Evolutionary conservation across 495 filamentous ascomycete genomes (phyloP), one percentile per base, ranked within the genome.

Genomic region (Apodospora peruviana): DNA sequence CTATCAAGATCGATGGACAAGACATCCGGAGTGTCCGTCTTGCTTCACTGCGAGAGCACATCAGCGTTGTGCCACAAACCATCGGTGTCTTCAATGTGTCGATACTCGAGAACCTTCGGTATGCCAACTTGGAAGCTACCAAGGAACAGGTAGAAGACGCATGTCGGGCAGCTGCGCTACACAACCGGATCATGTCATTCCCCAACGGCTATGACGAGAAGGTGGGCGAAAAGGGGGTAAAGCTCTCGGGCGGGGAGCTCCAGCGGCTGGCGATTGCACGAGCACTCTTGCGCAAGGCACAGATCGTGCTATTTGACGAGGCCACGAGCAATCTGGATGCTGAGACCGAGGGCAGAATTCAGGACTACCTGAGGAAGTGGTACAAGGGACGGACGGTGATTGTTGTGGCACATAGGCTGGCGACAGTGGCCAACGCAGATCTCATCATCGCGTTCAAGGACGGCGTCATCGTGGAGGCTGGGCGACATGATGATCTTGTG

Each of bases 241-340:
- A 77, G 17, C 75, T 87, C 1, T 48, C 45, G 12, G 45, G 45
- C 2, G 45, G 45, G 1, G 81, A 87, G 51, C 80, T 79, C 40
- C 84, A 87, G 52, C 68, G 83, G 18, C 60, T 87, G 5, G 73
- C 81, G 5, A 71, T 88, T 45, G 84, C 84, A 4, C 67, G 84
- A 16, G 82, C 83, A 3, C 64, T 85, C 10, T 72, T 90, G 20
- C 78, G 84, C 38, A 71, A 88, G 44, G 84, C 88, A 0, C 71
- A 74, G 11, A 77, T 93, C 34, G 68, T 93, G 22, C 72, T 93
- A 9, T 67, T 93, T n/a, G 87, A 91, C 54, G 86, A 91, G 57
- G 82, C 85, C 9, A 89, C 86, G 0, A 76, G 63, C 20, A 77
- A 80, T 1, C 57, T 88, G 16, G 84, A 84, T 55, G 64, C 77